phyloP scores from a whole-genome alignment of 2,329 filamentous ascomycete species.

The Pestalotiopsis sp. region DNA sequence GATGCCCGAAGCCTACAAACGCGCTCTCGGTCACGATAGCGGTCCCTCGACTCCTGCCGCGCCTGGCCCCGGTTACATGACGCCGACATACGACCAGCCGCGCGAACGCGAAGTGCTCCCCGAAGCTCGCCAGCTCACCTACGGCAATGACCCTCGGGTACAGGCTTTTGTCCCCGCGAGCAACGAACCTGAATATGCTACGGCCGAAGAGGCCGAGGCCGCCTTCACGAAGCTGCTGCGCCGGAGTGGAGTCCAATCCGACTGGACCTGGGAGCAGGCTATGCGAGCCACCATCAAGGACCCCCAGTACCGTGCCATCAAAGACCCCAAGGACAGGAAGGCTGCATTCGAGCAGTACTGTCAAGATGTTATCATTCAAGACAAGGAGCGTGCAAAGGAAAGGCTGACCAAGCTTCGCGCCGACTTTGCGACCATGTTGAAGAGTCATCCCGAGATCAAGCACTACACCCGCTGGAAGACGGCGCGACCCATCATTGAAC shows the following conservation, averaged over 20 bases:
- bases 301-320: slow-evolving; percentile 88
- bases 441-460: slow-evolving; percentile 94
- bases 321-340: slow-evolving; percentile 89
- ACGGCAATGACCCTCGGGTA: slow-evolving; percentile 56
- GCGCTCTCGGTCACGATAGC: slow-evolving; percentile 65
- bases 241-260: slow-evolving; percentile 81
- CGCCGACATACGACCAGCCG: slow-evolving; percentile 29
- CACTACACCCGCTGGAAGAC: slow-evolving; percentile 98
- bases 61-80: slow-evolving; percentile 39
- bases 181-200: slow-evolving; percentile 78
- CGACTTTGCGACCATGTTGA: slow-evolving; percentile 96
- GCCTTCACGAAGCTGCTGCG: slow-evolving; percentile 91
- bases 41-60: slow-evolving; percentile 46
- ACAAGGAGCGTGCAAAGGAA: slow-evolving; percentile 94
- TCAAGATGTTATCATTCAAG: slow-evolving; percentile 84
- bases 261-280: slow-evolving; percentile 92
- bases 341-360: slow-evolving; percentile 94
- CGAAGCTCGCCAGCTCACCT: slow-evolving; percentile 61
- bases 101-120: slow-evolving; percentile 42
- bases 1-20: slow-evolving; percentile 83
- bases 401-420: slow-evolving; percentile 86
- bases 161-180: slow-evolving; percentile 64
- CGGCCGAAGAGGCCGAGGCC: slow-evolving; percentile 84
- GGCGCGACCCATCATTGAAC: slow-evolving; percentile 89
- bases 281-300: slow-evolving; percentile 87